Base-by-base conservation (phyloP, 495 filamentous ascomycete species). In the Aspergillus sclerotioniger region DNA sequence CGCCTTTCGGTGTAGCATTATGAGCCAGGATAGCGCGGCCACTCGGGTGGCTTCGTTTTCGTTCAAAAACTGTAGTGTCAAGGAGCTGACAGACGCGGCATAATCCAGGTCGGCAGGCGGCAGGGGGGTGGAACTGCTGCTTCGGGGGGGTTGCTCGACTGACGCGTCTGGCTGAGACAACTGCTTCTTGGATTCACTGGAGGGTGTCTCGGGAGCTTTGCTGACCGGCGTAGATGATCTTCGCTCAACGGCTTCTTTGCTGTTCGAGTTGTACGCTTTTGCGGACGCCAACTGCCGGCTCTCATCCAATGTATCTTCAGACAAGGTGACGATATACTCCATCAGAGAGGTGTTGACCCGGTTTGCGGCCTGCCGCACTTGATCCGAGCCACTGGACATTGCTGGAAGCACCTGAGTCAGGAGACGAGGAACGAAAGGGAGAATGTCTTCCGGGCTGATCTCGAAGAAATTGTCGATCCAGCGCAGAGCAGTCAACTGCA, bases 401-500 rank as follows among this genome's bases (percentile, higher is more conserved):
- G 91, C 92, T 16, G 95, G 95, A 10, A 99, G 82, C 8, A 99
- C 87, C 64, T 96, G 91, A 1, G 91, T 90, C 35, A 99, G 74
- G 44, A 99, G 85, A 51, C 90, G 86, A 13, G 95, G 95, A 1
- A 96, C 92, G 69, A 98, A 98, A 2, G 87, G 87, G 35, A 99
- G 81, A n/a, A 99, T 93, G 61, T 98, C 95, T 68, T 96, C 95
- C 5, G 94, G 93, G 61, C 91, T 96, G 46, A 99, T 96, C 43
- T 96, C 92, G 60, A 99, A 90, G 67, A 99, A 97, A 45, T 86
- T 87, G 58, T 96, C 92, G 62, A 97, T 91, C 95, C 95, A 99
- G 41, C 91, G 85, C 17, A 99, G 78, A 10, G 94, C 90, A 48
- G 92, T 94, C 44, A 96, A 77, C 63, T 96, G 84, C 54, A 94